Evolutionary conservation across 495 filamentous ascomycete species (phyloP).

Genomic region (Neurospora sp.): DNA sequence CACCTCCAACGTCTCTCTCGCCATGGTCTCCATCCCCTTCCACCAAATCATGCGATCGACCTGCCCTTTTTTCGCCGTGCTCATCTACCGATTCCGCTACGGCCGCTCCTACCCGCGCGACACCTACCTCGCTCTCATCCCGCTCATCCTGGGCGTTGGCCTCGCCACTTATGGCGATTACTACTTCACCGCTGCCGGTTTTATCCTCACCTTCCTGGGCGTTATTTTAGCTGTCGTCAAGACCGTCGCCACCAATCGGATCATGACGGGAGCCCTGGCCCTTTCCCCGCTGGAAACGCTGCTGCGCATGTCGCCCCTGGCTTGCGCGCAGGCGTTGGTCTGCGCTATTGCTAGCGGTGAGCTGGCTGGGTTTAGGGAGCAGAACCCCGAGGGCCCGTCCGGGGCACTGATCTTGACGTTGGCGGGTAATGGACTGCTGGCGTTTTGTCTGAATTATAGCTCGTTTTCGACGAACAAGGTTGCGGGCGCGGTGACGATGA

Average conservation of each 20-base stretch:
- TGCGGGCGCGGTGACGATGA: conserved; percentile 47
- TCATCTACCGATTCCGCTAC: conserved; percentile 43
- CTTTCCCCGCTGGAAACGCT: conserved; percentile 44
- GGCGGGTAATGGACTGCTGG: conserved; percentile 38
- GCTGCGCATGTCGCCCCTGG: conserved; percentile 45
- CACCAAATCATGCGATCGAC: conserved; percentile 51
- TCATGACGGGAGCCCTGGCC: conserved; percentile 42
- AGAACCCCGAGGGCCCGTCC: conserved; percentile 7
- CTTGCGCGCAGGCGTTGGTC: conserved; percentile 38
- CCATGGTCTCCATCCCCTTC: conserved; percentile 47
- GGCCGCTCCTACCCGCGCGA: conserved; percentile 33
- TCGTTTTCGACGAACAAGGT: conserved; percentile 48
- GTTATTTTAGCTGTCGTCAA: conserved; percentile 45
- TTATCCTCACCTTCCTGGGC: conserved; percentile 43
- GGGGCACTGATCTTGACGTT: conserved; percentile 18
- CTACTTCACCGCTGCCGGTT: conserved; percentile 42
- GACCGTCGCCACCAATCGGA: conserved; percentile 46
- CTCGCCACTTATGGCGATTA: conserved; percentile 49
- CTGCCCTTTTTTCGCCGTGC: conserved; percentile 43
- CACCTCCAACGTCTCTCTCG: conserved; percentile 44
- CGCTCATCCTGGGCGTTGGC: conserved; percentile 44
- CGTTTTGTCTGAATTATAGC: conserved; percentile 43
- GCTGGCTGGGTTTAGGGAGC: conserved; percentile 15
- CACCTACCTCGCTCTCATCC: conserved; percentile 47
- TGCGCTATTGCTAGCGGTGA: conserved; percentile 42